A percentile compares a stretch with the other conserved stretches of the same genome.
These are phyloP conservation scores for Zostera marina DNA, from an alignment of 116 monocot genomes.

Conservation along the genomic window DNA sequence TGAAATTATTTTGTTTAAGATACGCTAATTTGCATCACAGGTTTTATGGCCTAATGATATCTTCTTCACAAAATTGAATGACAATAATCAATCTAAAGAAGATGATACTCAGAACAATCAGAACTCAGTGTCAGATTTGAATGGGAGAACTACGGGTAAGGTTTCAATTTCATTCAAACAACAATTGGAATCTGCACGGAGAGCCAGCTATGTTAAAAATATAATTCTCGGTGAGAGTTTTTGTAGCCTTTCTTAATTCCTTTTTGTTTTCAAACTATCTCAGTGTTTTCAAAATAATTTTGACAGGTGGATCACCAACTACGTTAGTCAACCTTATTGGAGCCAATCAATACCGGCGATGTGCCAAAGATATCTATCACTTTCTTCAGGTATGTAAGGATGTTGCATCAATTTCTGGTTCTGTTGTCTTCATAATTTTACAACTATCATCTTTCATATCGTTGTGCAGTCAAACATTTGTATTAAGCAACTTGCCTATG, in stretches of 20 bases:
- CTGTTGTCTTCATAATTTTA: background rate
- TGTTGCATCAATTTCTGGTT: background rate
- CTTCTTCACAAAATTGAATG: conserved; percentile 66
- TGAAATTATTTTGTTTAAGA: no score
- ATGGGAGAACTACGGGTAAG: conserved; percentile 12
- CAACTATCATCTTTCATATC: background rate
- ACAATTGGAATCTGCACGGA: conserved; percentile 81
- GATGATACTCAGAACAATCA: conserved; percentile 5
- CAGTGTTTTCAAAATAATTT: background rate
- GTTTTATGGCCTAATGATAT: conserved; percentile 88
- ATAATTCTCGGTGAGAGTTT: conserved; percentile 59
- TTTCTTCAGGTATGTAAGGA: conserved; percentile 58
- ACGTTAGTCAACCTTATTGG: conserved; percentile 84
- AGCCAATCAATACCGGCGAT: conserved; percentile 43
- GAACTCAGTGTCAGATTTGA: conserved; percentile 17
- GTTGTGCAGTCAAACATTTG: conserved; percentile 59
- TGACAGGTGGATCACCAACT: conserved; percentile 74
- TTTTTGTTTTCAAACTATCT: background rate
- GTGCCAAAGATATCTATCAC: conserved; percentile 68
- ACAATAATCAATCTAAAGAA: conserved; percentile 16
- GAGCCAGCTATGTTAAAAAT: conserved; percentile 90
- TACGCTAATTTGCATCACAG: conserved; percentile 16
- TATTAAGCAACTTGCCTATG: conserved; percentile 78
- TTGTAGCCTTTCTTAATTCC: background rate
- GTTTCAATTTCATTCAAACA: conserved; percentile 42